These are phyloP conservation scores for Aspergillus sp. DNA, from an alignment of 2,329 filamentous ascomycete species.

Conservation along the genomic window DNA sequence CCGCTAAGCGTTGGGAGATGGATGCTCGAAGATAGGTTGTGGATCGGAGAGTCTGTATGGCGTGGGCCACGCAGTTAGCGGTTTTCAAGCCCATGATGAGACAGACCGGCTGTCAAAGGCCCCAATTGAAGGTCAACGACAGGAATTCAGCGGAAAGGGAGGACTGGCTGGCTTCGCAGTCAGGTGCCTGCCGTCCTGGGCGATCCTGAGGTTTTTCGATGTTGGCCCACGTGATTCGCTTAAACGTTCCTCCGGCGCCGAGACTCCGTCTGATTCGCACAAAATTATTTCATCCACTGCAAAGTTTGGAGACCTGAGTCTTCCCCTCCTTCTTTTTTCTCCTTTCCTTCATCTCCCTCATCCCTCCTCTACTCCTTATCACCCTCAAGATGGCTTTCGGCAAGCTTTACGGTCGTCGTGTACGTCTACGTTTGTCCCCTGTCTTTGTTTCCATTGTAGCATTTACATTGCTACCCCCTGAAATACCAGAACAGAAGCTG, in stretches of 20 bases:
- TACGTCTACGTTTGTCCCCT: slow-evolving; percentile 47
- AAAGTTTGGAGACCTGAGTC: slow-evolving; percentile 7
- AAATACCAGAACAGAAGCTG: slow-evolving; percentile 18
- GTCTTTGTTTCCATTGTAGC: slow-evolving; percentile 3
- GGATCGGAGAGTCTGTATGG: slow-evolving; percentile 34
- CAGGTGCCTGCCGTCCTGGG: slow-evolving; percentile 9
- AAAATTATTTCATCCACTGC: slow-evolving; percentile 22
- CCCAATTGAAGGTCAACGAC: slow-evolving; percentile 3
- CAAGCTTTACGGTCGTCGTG: slow-evolving; percentile 88
- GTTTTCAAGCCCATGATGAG: slow-evolving; percentile 39
- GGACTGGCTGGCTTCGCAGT: not conserved
- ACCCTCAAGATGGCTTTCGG: slow-evolving; percentile 82
- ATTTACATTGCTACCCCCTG: slow-evolving; percentile 19
- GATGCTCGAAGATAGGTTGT: slow-evolving; percentile 38
- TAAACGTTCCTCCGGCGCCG: slow-evolving; percentile 28
- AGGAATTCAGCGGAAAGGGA: not conserved
- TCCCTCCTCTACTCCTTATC: slow-evolving; percentile 12
- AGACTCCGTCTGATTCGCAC: slow-evolving; percentile 26
- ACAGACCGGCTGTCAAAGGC: slow-evolving; percentile 14
- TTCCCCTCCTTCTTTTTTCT: slow-evolving; percentile 19
- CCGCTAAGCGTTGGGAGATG: slow-evolving; percentile 39
- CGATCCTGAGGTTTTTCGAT: slow-evolving; percentile 26
- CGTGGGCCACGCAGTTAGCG: slow-evolving; percentile 34
- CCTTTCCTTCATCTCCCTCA: slow-evolving; percentile 7
- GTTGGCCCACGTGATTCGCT: slow-evolving; percentile 24